Evolutionary conservation across 108 stramenopile genomes (phyloP).

Genomic region (Skeletonema grethae): DNA sequence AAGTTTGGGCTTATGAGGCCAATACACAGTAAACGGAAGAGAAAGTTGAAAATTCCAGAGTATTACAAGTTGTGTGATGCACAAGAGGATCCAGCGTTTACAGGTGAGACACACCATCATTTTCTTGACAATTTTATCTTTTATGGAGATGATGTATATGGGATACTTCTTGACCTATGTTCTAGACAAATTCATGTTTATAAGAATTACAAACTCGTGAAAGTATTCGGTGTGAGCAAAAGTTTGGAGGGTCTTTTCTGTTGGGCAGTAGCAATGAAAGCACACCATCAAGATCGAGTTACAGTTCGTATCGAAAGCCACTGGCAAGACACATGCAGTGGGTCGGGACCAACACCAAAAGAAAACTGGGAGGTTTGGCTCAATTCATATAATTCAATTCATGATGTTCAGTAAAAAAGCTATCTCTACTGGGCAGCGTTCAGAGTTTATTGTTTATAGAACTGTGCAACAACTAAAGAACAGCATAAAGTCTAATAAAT

Average conservation of each 20-base stretch:
- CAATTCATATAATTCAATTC: background rate
- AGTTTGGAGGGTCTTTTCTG: conserved; percentile 7
- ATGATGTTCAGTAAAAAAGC: no score
- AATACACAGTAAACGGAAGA: conserved; percentile 1
- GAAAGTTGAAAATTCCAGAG: conserved; percentile 7
- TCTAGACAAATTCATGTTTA: background rate
- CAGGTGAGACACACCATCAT: background rate
- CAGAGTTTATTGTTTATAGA: no score
- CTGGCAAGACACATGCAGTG: background rate
- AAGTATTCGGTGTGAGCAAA: background rate
- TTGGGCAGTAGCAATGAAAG: conserved; percentile 12
- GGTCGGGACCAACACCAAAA: background rate
- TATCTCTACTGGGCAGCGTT: no score
- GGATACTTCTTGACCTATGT: background rate
- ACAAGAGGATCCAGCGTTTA: conserved; percentile 4
- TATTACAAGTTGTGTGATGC: background rate
- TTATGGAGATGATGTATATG: background rate
- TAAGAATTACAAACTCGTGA: conserved; percentile 7
- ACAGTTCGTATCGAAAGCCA: background rate
- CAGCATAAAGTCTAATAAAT: no score
- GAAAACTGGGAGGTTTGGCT: background rate
- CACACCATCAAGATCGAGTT: background rate
- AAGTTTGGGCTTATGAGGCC: conserved; percentile 10
- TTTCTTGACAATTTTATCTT: background rate
- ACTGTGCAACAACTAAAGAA: no score